Conservation (phyloP, 2,329 filamentous ascomycete genomes). For the Proliferodiscus dingleyae region DNA sequence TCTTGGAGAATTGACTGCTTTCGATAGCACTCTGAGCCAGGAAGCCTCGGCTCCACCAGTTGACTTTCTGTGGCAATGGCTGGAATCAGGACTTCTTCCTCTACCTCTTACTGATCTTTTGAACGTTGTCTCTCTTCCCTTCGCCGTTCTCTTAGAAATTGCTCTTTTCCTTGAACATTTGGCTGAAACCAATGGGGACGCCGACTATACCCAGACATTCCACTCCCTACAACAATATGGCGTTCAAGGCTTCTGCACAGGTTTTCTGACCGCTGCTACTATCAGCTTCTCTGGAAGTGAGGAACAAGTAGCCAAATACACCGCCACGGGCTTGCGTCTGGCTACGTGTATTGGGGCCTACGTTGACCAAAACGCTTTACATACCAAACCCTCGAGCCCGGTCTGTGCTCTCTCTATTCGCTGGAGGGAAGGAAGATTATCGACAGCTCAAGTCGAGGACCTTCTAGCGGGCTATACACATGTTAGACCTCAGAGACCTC, state of each 20-base stretch:
- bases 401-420: constrained; percentile 10
- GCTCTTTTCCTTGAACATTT: background rate
- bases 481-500: constrained; percentile 3
- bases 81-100: background rate
- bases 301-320: constrained; percentile 8
- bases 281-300: constrained; percentile 10
- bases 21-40: background rate
- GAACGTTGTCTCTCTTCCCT: background rate
- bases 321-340: constrained; percentile 9
- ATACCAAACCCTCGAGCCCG: constrained; percentile 1
- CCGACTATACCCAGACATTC: background rate
- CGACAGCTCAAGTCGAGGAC: background rate
- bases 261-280: constrained; percentile 15
- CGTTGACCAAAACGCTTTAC: constrained; percentile 15
- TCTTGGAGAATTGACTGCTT: background rate
- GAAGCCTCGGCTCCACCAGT: background rate
- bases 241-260: constrained; percentile 21
- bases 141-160: background rate
- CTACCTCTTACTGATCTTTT: background rate
- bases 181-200: background rate
- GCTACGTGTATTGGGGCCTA: constrained; percentile 19
- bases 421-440: constrained; percentile 7
- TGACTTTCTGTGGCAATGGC: background rate
- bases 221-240: background rate
- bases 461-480: constrained; percentile 3